phyloP scores from a whole-genome alignment of 2,329 filamentous ascomycete genomes.

The Pyrenophora teres region DNA sequence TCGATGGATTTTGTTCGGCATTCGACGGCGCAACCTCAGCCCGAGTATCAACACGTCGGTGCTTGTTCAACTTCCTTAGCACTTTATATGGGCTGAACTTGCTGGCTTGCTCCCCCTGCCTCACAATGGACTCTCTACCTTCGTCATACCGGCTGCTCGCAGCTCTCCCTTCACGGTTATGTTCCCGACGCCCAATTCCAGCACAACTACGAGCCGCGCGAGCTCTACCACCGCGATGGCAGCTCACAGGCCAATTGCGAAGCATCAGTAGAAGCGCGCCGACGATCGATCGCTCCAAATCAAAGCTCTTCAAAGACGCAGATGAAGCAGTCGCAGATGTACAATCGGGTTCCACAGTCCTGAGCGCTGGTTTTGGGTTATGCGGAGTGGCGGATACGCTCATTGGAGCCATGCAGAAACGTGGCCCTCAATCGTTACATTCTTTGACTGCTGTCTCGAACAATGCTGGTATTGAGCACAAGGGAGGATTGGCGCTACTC shows the following conservation, averaged over 20 bases:
- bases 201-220: conserved; percentile 30
- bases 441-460: conserved; percentile 76
- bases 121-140: conserved; percentile 38
- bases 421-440: conserved; percentile 38
- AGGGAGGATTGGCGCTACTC: conserved; percentile 68
- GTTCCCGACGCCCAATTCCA: conserved; percentile 34
- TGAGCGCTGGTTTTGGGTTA: conserved; percentile 48
- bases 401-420: conserved; percentile 42
- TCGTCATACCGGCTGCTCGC: conserved; percentile 37
- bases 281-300: conserved; percentile 41
- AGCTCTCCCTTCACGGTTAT: conserved; percentile 36
- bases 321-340: conserved; percentile 47
- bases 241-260: conserved; percentile 29
- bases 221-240: conserved; percentile 26
- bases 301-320: conserved; percentile 45
- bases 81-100: conserved; percentile 2
- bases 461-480: conserved; percentile 73
- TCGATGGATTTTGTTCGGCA: conserved; percentile 7
- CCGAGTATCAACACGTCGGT: neutral
- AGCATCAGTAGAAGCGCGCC: conserved; percentile 36
- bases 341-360: conserved; percentile 43
- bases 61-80: conserved; percentile 6
- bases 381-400: conserved; percentile 48
- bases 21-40: neutral
- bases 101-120: neutral